phyloP scores from a whole-genome alignment of 768 basidiomycete genomes.

The Paxillus involutus region DNA sequence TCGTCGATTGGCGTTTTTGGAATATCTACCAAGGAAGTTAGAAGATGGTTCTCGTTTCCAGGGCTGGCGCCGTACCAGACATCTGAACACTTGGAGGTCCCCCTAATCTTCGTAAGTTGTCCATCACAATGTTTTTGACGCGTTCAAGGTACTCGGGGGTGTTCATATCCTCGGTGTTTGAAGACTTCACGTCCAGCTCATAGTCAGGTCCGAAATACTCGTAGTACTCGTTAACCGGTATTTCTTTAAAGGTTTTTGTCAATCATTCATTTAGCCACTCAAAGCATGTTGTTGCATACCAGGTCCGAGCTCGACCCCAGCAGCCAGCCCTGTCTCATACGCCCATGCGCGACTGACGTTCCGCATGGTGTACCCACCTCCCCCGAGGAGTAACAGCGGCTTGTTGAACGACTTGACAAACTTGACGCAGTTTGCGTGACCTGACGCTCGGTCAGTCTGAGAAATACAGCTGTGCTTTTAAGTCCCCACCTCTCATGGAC shows the following conservation, averaged over 20 bases:
- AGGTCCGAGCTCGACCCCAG: conserved; percentile 87
- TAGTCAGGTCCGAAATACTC: conserved; percentile 99
- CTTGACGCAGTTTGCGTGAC: conserved; percentile 96
- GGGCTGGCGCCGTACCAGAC: conserved; percentile 52
- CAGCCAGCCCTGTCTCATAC: conserved; percentile 97
- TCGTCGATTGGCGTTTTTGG: conserved; percentile 85
- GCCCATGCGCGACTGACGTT: conserved; percentile 98
- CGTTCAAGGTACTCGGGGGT: conserved; percentile 91
- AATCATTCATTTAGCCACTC: neutral
- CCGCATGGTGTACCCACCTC: conserved; percentile 98
- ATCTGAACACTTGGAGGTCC: conserved; percentile 94
- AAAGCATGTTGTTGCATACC: conserved; percentile 43
- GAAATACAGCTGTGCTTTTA: neutral
- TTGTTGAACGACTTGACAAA: conserved; percentile 97
- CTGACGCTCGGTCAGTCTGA: conserved; percentile 35
- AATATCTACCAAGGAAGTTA: conserved; percentile 54
- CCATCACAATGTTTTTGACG: conserved; percentile 88
- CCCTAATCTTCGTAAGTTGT: conserved; percentile 81
- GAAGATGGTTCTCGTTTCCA: neutral
- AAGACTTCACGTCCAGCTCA: conserved; percentile 89
- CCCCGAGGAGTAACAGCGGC: conserved; percentile 91
- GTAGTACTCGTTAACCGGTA: conserved; percentile 98
- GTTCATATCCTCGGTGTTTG: conserved; percentile 95
- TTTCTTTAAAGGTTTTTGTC: conserved; percentile 54
- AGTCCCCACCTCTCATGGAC: conserved; percentile 79